Evolutionary conservation across 1,139 yeast species (phyloP).

Genomic region (Suhomyces anneliseae): DNA sequence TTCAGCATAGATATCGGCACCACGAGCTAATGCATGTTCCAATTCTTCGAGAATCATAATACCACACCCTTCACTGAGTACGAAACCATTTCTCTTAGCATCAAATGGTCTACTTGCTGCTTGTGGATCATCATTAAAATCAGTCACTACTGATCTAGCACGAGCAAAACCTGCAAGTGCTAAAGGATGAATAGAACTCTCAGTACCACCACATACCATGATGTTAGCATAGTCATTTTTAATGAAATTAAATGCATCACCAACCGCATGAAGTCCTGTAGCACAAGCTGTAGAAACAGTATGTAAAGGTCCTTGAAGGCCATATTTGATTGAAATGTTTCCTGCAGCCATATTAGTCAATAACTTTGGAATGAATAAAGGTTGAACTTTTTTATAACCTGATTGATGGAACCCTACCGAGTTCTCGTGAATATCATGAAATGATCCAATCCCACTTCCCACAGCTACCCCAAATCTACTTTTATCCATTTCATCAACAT

Average conservation of each 20-base stretch:
- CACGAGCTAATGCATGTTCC: conserved; percentile 71
- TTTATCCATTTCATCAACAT: conserved; percentile 3
- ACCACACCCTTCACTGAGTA: conserved; percentile 92
- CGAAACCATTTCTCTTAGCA: conserved; percentile 75
- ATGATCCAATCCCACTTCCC: conserved; percentile 92
- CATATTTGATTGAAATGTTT: conserved; percentile 75
- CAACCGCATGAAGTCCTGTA: conserved; percentile 90
- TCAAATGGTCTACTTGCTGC: conserved; percentile 90
- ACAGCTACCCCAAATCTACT: conserved; percentile 65
- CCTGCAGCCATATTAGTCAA: conserved; percentile 96
- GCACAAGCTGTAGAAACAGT: conserved; percentile 95
- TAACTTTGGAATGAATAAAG: conserved; percentile 80
- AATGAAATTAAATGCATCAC: conserved; percentile 87
- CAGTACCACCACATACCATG: conserved; percentile 93
- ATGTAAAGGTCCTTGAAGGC: conserved; percentile 82
- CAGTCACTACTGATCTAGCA: conserved; percentile 76
- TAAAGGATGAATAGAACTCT: conserved; percentile 82
- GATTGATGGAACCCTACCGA: conserved; percentile 46
- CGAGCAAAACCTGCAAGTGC: conserved; percentile 91
- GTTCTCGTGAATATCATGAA: conserved; percentile 70
- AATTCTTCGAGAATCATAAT: conserved; percentile 72
- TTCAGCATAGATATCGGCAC: conserved; percentile 73
- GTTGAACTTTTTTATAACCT: conserved; percentile 77
- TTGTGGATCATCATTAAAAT: conserved; percentile 58
- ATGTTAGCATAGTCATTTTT: conserved; percentile 77